Base-by-base conservation (phyloP, 2,329 filamentous ascomycete genomes). In the Emergomyces orientalis region DNA sequence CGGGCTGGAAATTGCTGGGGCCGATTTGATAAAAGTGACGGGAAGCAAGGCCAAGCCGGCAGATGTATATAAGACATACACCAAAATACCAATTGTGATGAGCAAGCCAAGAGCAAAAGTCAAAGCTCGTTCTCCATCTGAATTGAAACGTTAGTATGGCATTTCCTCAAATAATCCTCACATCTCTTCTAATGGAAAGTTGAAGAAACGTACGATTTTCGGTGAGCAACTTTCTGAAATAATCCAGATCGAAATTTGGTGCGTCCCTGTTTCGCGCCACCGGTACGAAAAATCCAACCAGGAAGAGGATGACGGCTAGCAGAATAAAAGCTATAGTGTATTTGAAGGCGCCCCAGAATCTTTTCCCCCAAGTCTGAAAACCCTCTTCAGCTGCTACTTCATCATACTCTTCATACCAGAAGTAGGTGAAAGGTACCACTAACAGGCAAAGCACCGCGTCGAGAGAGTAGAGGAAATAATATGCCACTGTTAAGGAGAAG, bases 401-500 rank as follows among this genome's bases (percentile, higher is more conserved):
- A 71, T 97, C 93, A 68, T 96, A 96, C 75, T 97, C 94, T 75
- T 99, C 94, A 71, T 96, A 94, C 86, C 89, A 97, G 75, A 99
- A 99, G 79, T 99, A 99, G 57, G 92, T 88, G 73, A 99, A 99
- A 0, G 94, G 94, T 25, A 97, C 88, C 54, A 96, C 84, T 22
- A 97, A 75, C 55, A 99, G 81, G 72, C 94, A 99, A 13, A 99
- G 84, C 6, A 97, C 74, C 0, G 91, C 90, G 75, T 99, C 94
- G 68, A 97, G 80, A 69, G 90, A 94, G 79, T 97, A 99, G 0
- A 99, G 82, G 0, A 86, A 82, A 76, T 97, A 97, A 78, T 99
- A 99, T 63, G 96, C 88, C 63, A 95, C 83, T 74, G 90, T 90
- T 67, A 99, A 82, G 0, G 90, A 91, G 66, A 86, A 82, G 19